These are phyloP conservation scores for Fusarium albosuccineum DNA, from an alignment of 2,329 filamentous ascomycete species.

Conservation along the genomic window DNA sequence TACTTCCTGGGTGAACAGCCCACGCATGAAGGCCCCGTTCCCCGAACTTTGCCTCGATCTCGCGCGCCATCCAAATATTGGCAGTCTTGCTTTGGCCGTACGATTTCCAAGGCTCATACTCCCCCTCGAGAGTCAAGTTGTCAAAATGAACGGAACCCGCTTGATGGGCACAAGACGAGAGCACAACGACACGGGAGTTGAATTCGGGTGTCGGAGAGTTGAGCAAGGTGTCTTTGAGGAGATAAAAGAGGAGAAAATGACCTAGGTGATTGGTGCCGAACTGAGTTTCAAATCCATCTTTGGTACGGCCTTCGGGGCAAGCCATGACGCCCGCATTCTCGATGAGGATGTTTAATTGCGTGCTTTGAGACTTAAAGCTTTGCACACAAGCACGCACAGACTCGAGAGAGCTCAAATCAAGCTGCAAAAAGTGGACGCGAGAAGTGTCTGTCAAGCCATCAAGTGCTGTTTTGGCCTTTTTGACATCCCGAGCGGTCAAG, in stretches of 20 bases:
- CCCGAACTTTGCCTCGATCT: constrained; percentile 29
- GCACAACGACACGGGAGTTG: constrained; percentile 59
- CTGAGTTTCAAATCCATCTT: constrained; percentile 40
- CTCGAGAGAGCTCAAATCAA: constrained; percentile 38
- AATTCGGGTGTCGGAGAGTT: constrained; percentile 53
- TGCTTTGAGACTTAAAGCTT: constrained; percentile 31
- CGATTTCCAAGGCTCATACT: constrained; percentile 27
- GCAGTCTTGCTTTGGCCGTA: constrained; percentile 35
- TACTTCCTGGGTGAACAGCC: constrained; percentile 23
- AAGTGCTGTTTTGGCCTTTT: constrained; percentile 31
- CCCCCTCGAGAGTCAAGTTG: constrained; percentile 22
- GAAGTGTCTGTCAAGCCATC: not conserved
- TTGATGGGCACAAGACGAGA: constrained; percentile 58
- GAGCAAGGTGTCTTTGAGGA: constrained; percentile 58
- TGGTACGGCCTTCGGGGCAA: constrained; percentile 10
- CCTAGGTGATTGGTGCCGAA: constrained; percentile 42
- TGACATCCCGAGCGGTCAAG: constrained; percentile 33
- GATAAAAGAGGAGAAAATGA: constrained; percentile 48
- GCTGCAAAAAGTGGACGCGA: constrained; percentile 20
- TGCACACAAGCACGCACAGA: constrained; percentile 38
- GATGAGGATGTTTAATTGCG: constrained; percentile 35
- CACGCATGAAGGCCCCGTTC: constrained; percentile 19
- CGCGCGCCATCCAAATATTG: constrained; percentile 33
- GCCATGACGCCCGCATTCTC: constrained; percentile 39
- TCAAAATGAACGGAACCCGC: constrained; percentile 13